Evolutionary conservation across 202 grass and related monocot species (phyloP).

Genomic region (Tripidium arundinaceum): DNA sequence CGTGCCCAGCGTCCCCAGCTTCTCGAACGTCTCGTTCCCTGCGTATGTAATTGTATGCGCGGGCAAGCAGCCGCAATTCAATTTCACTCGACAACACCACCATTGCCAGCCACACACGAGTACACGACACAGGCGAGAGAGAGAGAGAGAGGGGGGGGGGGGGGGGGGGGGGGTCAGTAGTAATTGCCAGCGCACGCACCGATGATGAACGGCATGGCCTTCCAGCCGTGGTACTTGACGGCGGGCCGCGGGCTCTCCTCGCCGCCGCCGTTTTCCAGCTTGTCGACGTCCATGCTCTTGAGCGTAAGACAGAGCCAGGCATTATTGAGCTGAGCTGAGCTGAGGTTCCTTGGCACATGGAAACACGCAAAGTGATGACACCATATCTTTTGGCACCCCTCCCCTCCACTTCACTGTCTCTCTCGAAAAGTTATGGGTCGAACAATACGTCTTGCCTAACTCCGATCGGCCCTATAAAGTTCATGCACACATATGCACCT

Average conservation of each 20-base stretch:
- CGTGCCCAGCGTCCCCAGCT: constrained; percentile 73
- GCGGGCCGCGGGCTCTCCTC: constrained; percentile 20
- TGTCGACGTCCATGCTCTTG: constrained; percentile 60
- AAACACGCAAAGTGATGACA: constrained; percentile 40
- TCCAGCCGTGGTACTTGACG: constrained; percentile 79
- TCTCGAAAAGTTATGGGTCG: background rate
- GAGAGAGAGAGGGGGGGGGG: background rate
- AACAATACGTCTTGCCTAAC: constrained; percentile 31
- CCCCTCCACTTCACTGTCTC: background rate
- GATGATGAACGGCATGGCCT: constrained; percentile 89
- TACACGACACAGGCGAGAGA: too few relatives aligned
- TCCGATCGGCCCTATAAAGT: background rate
- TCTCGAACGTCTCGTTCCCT: constrained; percentile 99
- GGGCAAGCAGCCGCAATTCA: background rate
- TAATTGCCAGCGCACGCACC: constrained; percentile 16
- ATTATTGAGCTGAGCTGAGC: background rate
- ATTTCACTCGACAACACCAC: background rate
- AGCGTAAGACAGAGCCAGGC: background rate
- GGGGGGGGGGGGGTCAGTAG: too few relatives aligned
- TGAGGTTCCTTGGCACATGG: constrained; percentile 38
- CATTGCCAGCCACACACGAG: background rate
- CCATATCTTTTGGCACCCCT: constrained; percentile 10
- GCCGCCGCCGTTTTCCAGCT: constrained; percentile 47
- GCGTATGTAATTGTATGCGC: background rate
- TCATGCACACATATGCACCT: background rate